Base-by-base conservation (phyloP, 352 stramenopile genomes). In the Phytophthora rubi region DNA sequence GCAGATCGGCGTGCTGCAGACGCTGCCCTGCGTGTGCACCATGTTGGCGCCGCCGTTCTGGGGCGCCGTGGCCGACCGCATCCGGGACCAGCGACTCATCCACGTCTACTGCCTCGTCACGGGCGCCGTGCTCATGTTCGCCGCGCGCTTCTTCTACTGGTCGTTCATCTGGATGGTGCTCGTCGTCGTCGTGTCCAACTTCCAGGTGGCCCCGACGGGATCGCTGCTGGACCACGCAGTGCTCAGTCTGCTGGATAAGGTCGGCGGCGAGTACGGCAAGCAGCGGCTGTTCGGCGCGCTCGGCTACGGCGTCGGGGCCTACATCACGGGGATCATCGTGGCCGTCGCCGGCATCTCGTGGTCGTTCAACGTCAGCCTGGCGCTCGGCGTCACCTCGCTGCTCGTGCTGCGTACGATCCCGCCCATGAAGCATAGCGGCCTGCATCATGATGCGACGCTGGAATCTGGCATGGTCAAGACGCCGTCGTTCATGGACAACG, bases 261-360 rank as follows among this genome's bases (percentile, higher is more conserved):
- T 89, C 53, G 85, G 88, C 47, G 86, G 85, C 15, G 88, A 95
- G 68, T 95, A 93, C 66, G 88, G 88, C 71, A 93, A 93, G 71
- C 88, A 95, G 70, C 85, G 88, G 0, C 75, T 95, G 59, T 93
- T 92, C 56, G 88, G 85, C 32, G 85, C 88, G 2, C 71, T 95
- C 32, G 88, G 88, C 28, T 95, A 84, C 62, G 88, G 88, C 7
- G 52, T 72, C 16, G 70, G 74, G 23, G 88, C 85, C 8, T 95
- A 93, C 74, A 60, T 93, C 48, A 86, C 85, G n/a, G 84, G 85
- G 0, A 66, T 93, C 51, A 68, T 90, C 42, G 85, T 93, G 32
- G 70, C 80, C 0, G 72, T 76, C 2, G 77, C 67, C 3, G 84
- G 88, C 37, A 92, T 95, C 59, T 74, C 79, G 30, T 95, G 82